Evolutionary conservation across 495 filamentous ascomycete species (phyloP), one percentile per base, ranked within the genome.

Genomic region (Penicillium dipodomyicola): DNA sequence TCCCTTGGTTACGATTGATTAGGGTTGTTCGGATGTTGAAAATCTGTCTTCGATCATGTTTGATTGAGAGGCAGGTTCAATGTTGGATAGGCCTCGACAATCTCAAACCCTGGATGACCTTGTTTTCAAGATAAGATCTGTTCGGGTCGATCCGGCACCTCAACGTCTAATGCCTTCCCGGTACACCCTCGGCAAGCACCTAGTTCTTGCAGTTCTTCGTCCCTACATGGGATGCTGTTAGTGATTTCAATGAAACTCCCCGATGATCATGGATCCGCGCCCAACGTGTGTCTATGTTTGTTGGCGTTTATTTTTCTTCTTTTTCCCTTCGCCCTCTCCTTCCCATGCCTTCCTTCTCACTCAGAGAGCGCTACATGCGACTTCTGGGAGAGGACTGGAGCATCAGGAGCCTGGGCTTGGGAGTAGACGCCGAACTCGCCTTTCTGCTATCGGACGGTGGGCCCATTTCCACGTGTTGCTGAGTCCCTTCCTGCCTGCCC

Each of bases 331-430:
- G 52, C 50, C 42, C 56, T 41, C 44, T 58, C 56, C 56, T 56
- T 44, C 57, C 57, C 51, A 45, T 57, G 65, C 64, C 62, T 65
- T 75, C 64, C 62, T 65, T 75, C 75, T 78, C 75, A 78, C 56
- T 66, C 71, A 71, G 64, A 56, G 55, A 59, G 49, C 72, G 69
- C 72, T 78, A 73, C 56, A 77, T 59, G 74, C 68, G 70, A 51
- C 54, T 70, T 67, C 60, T 78, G 72, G 68, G 74, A 75, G 75
- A 78, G 73, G 75, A 76, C 58, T n/a, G n/a, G n/a, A 33, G 41
- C 19, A 19, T 44, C 46, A 1, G 5, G 50, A 22, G 42, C 20
- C 5, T 12, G 19, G 11, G 20, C 22, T 15, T 25, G 19, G 20
- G 20, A 44, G 1, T 25, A 3, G 20, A 25, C 2, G 10, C n/a